Evolutionary conservation across 495 filamentous ascomycete species (phyloP), one percentile per base, ranked within the genome.

Genomic region (Neurospora intermedia): DNA sequence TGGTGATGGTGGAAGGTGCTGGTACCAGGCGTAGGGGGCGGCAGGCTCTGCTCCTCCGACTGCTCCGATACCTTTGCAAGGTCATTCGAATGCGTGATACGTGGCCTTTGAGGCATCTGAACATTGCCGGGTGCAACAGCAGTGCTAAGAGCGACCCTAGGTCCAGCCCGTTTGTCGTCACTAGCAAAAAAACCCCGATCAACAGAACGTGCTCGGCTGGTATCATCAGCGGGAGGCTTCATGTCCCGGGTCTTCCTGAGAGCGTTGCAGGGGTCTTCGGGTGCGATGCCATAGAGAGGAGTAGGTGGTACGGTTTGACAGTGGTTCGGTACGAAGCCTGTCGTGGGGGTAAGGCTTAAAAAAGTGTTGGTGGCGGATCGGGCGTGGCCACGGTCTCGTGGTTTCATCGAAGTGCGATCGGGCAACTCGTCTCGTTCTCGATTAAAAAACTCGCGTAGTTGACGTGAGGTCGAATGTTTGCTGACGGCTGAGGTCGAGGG

Each of bases 111-210:
- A 9, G 88, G 82, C 38, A 82, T 81, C 43, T 90, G 86, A 62
- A 92, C 80, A 72, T 86, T 88, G 8, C 90, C 90, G n/a, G 87
- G 84, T 1, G 90, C 90, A 54, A 89, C 82, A 6, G 89, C 86
- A 40, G 85, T 88, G 74, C 86, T 92, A 59, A 91, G 75, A 27
- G 88, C 87, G 23, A 91, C 82, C 75, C 85, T 89, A 16, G 92
- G 86, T 73, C 89, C 90, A 27, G 89, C 87, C 75, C 88, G 89
- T 74, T 88, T 89, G 72, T 92, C 88, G 69, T 77, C 80, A 73
- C 81, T 85, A 18, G 85, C 86, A 66, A 89, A 82, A 38, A 88
- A 77, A 2, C 83, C 84, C 27, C 87, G 78, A 71, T 92, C 90
- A 16, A 88, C 85, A 2, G 89, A 89, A 18, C 84, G 83, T 11